Evolutionary conservation across 129 eudicot genomes (phyloP).

Genomic region (Scalesia atractyloides): DNA sequence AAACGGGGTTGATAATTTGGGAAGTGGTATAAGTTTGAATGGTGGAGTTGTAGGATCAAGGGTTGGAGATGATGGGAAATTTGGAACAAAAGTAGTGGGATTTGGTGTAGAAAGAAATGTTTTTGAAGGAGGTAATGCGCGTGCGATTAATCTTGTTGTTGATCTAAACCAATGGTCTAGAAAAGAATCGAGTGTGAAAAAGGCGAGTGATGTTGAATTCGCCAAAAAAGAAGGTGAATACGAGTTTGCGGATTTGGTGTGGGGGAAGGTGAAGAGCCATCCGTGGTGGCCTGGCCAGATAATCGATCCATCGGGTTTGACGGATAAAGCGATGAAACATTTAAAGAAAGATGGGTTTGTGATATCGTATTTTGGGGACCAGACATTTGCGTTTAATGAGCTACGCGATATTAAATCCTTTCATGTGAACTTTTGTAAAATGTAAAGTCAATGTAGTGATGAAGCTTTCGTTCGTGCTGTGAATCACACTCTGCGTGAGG

Average conservation of each 20-base stretch:
- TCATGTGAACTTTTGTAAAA: conserved; percentile 42
- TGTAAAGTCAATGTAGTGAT: conserved; percentile 51
- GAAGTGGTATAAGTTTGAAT: conserved; percentile 6
- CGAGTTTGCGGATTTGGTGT: conserved; percentile 58
- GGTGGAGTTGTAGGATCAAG: conserved; percentile 18
- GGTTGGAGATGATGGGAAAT: conserved; percentile 5
- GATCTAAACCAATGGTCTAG: conserved; percentile 29
- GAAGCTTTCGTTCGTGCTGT: conserved; percentile 59
- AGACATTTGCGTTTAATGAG: conserved; percentile 64
- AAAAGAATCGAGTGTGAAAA: conserved; percentile 9
- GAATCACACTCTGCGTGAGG: conserved; percentile 60
- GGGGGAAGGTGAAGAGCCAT: conserved; percentile 85
- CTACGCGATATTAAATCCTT: conserved; percentile 57
- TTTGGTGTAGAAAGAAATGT: neutral
- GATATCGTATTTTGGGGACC: conserved; percentile 74
- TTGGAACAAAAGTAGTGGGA: conserved; percentile 6
- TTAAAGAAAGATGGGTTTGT: conserved; percentile 43
- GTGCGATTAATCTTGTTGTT: conserved; percentile 43
- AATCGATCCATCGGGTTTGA: conserved; percentile 52
- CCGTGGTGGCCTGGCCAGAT: conserved; percentile 93
- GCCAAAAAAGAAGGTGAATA: conserved; percentile 49
- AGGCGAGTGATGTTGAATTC: conserved; percentile 13
- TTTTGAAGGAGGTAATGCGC: conserved; percentile 9
- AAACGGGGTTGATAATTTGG: too few relatives aligned
- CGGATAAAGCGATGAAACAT: conserved; percentile 51